Conservation (phyloP, 371 early-diverging fungal genomes). For the Circinella umbellata region DNA sequence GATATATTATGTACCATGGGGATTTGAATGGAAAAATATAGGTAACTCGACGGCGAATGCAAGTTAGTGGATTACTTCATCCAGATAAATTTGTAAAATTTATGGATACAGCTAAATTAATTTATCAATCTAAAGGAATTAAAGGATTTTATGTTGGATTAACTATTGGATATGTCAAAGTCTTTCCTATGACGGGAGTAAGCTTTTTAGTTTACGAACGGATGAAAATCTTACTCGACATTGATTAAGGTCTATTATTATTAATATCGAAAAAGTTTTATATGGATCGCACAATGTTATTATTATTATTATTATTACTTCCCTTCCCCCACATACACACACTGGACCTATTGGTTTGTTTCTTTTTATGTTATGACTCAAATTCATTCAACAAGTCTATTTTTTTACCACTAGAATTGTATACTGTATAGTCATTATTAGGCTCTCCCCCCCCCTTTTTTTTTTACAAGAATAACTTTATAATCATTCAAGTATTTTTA, state of each 20-base stretch:
- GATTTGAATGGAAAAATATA: neutral
- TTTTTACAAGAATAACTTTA: too few relatives aligned
- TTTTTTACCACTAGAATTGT: too few relatives aligned
- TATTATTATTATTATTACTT: neutral
- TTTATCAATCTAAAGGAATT: conserved; percentile 72
- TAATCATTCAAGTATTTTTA: too few relatives aligned
- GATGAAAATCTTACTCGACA: conserved; percentile 61
- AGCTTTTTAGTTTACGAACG: conserved; percentile 87
- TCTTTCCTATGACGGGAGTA: conserved; percentile 90
- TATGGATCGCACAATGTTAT: neutral
- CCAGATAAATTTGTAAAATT: conserved; percentile 62
- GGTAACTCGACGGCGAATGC: conserved; percentile 85
- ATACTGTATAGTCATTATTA: too few relatives aligned
- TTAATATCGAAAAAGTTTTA: neutral
- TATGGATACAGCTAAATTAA: conserved; percentile 61
- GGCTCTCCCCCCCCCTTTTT: too few relatives aligned
- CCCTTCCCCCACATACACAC: neutral
- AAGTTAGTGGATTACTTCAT: conserved; percentile 76
- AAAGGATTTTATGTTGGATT: conserved; percentile 97
- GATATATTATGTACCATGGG: neutral
- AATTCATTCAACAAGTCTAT: too few relatives aligned
- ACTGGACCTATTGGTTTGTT: too few relatives aligned
- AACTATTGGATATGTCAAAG: conserved; percentile 95
- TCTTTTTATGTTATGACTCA: too few relatives aligned
- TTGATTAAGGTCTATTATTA: neutral